Conservation (phyloP, 148 eudicot species). For the Chenopodium berlandieri region DNA sequence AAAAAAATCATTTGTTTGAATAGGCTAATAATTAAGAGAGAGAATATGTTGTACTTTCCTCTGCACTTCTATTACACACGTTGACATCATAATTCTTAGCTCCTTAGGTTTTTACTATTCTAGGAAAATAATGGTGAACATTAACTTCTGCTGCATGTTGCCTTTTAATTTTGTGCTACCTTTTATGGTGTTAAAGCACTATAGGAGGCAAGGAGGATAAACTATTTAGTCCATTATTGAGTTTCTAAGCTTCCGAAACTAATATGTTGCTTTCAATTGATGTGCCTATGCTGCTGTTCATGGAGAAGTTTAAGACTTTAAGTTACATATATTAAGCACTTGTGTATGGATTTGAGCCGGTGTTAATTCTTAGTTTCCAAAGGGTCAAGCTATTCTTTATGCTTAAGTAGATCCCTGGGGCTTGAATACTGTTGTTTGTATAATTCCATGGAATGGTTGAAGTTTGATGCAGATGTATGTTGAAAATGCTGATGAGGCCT, state of each 20-base stretch:
- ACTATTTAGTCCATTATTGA: background rate
- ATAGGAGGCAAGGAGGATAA: background rate
- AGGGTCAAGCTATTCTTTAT: background rate
- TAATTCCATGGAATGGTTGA: background rate
- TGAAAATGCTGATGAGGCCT: constrained; percentile 7
- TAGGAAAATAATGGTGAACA: background rate
- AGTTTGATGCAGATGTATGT: constrained; percentile 10
- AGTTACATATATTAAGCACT: background rate
- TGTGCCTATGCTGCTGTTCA: background rate
- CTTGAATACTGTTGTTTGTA: background rate
- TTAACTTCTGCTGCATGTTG: background rate
- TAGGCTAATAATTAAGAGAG: background rate
- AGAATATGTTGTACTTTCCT: background rate
- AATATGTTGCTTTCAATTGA: background rate
- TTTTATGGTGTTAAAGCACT: background rate
- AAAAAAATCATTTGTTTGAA: background rate
- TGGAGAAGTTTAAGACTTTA: background rate
- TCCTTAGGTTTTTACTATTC: background rate
- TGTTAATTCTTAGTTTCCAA: background rate
- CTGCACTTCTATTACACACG: background rate
- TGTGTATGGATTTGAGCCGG: background rate
- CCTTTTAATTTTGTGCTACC: background rate
- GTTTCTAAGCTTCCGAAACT: background rate
- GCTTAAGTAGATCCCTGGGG: background rate
- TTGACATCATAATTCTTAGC: background rate